Evolutionary conservation across 192 early-diverging fungal genomes (phyloP).

Genomic region (Podila clonocystis): DNA sequence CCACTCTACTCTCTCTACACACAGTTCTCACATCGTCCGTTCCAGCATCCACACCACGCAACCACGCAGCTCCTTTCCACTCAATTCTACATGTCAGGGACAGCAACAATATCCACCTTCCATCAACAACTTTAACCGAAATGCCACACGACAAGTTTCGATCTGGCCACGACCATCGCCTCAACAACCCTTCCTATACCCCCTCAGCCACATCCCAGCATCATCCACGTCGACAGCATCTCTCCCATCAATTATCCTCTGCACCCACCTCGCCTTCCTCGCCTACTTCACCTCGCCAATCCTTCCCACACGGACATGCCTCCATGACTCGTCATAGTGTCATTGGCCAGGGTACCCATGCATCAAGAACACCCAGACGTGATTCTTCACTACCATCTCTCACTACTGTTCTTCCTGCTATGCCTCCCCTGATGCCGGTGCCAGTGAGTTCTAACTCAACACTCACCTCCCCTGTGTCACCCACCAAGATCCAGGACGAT

Average conservation of each 20-base stretch:
- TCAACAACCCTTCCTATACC: not conserved
- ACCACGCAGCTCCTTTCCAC: no score
- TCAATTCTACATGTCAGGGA: no score
- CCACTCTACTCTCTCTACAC: not conserved
- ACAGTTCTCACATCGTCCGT: not conserved
- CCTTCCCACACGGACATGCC: not conserved
- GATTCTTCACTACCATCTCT: conserved; percentile 7
- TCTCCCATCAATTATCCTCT: not conserved
- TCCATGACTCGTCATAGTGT: not conserved
- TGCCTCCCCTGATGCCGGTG: conserved; percentile 7
- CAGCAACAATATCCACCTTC: no score
- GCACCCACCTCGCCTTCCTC: conserved; percentile 3
- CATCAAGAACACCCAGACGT: conserved; percentile 14
- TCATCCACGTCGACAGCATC: not conserved
- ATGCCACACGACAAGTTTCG: conserved; percentile 3
- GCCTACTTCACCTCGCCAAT: conserved; percentile 1
- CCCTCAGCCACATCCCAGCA: not conserved
- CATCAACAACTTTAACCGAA: no score
- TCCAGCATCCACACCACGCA: not conserved
- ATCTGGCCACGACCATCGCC: not conserved
- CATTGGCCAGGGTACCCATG: not conserved
- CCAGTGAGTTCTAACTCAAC: not conserved
- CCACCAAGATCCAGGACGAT: not conserved
- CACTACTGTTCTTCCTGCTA: conserved; percentile 7
- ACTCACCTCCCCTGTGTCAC: not conserved